A percentile compares a stretch with the other conserved stretches of the same genome.
These are phyloP conservation scores for Penicillium sp. DNA, from an alignment of 2,329 filamentous ascomycete species.

Conservation along the genomic window DNA sequence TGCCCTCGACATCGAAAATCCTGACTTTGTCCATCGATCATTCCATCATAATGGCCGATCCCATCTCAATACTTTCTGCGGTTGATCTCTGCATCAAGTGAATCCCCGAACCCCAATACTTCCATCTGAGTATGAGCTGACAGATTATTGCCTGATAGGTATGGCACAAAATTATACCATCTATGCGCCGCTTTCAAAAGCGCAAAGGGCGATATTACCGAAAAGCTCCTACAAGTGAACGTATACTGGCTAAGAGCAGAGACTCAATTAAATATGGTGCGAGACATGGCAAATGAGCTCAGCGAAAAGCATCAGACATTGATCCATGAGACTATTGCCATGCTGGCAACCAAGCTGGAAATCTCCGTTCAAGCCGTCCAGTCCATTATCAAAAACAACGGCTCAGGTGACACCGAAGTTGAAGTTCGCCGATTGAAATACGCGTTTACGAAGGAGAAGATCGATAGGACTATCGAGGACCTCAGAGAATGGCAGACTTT, in stretches of 20 bases:
- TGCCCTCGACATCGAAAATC: no score
- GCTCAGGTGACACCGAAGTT: background rate
- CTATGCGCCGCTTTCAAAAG: background rate
- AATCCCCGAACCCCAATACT: background rate
- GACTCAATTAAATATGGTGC: background rate
- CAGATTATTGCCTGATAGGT: background rate
- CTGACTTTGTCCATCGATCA: no score
- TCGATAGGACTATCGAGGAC: background rate
- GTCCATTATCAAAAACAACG: background rate
- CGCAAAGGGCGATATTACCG: background rate
- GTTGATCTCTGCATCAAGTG: background rate
- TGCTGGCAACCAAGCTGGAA: background rate
- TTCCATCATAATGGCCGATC: background rate
- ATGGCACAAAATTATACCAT: background rate
- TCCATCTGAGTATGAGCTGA: no score
- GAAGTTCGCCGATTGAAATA: background rate
- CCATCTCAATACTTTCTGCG: background rate
- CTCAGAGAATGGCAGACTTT: background rate
- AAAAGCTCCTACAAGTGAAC: background rate
- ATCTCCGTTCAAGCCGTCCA: background rate
- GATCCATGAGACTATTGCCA: background rate
- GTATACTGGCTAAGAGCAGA: background rate
- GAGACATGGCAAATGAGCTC: background rate
- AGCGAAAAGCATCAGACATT: background rate
- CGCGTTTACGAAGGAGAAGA: slow-evolving; percentile 9